A percentile compares a stretch with the other conserved stretches of the same genome.
Conservation (phyloP, 2,329 filamentous ascomycete species). For the Fusarium sp. region DNA sequence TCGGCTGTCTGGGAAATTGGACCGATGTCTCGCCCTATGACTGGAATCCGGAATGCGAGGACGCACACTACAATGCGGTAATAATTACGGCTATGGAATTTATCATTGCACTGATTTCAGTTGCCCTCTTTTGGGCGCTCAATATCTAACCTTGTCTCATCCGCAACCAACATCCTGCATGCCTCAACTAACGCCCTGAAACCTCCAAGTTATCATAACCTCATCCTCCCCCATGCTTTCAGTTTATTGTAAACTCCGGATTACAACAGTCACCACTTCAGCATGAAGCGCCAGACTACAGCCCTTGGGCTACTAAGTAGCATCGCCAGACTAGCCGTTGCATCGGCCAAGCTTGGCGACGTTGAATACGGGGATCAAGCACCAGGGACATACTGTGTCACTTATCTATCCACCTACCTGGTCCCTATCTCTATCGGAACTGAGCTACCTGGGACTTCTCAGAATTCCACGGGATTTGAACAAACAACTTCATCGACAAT, state of each 20-base stretch:
- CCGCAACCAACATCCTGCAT: too few relatives aligned
- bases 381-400: conserved; percentile 5
- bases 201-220: too few relatives aligned
- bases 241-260: too few relatives aligned
- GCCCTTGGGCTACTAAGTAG: not conserved
- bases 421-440: not conserved
- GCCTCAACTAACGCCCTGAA: not conserved
- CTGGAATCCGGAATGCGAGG: too few relatives aligned
- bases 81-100: too few relatives aligned
- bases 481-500: too few relatives aligned
- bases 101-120: too few relatives aligned
- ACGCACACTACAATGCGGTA: too few relatives aligned
- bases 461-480: not conserved
- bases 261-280: not conserved
- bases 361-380: not conserved
- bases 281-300: not conserved
- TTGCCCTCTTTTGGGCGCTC: too few relatives aligned
- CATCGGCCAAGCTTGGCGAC: not conserved
- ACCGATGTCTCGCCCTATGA: not conserved
- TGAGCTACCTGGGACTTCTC: not conserved
- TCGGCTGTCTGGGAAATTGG: too few relatives aligned
- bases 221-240: too few relatives aligned
- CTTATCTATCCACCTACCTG: conserved; percentile 1
- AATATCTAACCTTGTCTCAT: too few relatives aligned
- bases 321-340: not conserved